A percentile compares a stretch with the other conserved stretches of the same genome.
Conservation (phyloP, 2,329 filamentous ascomycete genomes). For the Zelopaecilomyces penicillatus region DNA sequence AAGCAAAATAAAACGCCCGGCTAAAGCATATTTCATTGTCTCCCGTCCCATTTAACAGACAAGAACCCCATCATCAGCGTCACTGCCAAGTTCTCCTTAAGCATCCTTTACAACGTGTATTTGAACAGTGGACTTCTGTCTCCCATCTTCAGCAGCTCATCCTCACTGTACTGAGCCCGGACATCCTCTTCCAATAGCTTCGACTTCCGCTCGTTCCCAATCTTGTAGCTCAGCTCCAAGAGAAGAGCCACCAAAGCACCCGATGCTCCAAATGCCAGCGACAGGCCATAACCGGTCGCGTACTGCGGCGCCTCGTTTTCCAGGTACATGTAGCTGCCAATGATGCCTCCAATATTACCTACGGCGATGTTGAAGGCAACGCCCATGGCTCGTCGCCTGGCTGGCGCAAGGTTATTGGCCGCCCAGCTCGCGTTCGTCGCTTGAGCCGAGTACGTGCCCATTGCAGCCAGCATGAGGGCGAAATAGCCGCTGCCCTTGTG, state of each 20-base stretch:
- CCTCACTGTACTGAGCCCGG: constrained; percentile 16
- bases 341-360: constrained; percentile 32
- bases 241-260: constrained; percentile 21
- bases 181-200: constrained; percentile 18
- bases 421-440: constrained; percentile 57
- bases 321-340: constrained; percentile 31
- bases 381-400: constrained; percentile 27
- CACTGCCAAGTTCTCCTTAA: no score
- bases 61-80: no score
- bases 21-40: no score
- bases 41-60: no score
- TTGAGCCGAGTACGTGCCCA: constrained; percentile 64
- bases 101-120: constrained; percentile 10
- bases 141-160: constrained; percentile 22
- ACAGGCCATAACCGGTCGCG: constrained; percentile 25
- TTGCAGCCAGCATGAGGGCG: constrained; percentile 56
- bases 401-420: constrained; percentile 54
- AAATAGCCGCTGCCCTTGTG: constrained; percentile 53
- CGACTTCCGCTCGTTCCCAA: constrained; percentile 18
- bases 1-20: no score
- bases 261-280: constrained; percentile 21
- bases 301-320: constrained; percentile 26
- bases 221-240: constrained; percentile 21
- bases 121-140: constrained; percentile 26
- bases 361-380: constrained; percentile 30